Conservation (phyloP, 2,329 filamentous ascomycete species). For the Orbilia quercus region DNA sequence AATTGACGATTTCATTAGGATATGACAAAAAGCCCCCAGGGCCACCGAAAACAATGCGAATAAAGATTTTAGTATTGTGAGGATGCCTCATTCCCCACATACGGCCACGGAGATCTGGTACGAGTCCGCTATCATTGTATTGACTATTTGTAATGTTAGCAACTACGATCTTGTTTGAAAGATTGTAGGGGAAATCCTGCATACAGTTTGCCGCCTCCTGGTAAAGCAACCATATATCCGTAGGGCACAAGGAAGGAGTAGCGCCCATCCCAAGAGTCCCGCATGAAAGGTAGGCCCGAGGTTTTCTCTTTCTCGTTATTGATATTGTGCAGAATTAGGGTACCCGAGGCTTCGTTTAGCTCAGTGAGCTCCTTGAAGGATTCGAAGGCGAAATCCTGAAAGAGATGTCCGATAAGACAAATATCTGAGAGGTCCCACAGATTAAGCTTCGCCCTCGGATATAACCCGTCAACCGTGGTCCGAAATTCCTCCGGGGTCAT, state of each 20-base stretch:
- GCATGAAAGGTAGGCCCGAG: background rate
- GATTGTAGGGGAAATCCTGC: background rate
- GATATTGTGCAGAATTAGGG: background rate
- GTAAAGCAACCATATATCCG: conserved; percentile 15
- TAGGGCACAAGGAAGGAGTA: conserved; percentile 21
- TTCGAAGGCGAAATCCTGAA: background rate
- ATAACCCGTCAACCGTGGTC: background rate
- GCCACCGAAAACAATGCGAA: conserved; percentile 14
- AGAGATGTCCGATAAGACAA: conserved; percentile 14
- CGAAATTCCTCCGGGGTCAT: conserved; percentile 10
- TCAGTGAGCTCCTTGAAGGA: background rate
- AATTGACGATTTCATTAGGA: background rate
- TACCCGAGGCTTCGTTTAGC: background rate
- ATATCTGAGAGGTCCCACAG: conserved; percentile 17
- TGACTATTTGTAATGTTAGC: background rate
- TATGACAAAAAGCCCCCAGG: background rate
- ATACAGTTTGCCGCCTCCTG: conserved; percentile 6
- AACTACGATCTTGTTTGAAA: too few relatives aligned
- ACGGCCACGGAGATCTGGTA: background rate
- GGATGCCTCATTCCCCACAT: conserved; percentile 22
- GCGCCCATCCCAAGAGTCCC: conserved; percentile 13
- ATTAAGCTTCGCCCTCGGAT: background rate
- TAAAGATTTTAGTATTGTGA: background rate
- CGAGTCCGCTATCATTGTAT: background rate
- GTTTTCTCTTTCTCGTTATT: conserved; percentile 1